Conservation (phyloP, 1,284 basidiomycete genomes). For the Austroboletus novae-zelandiae region DNA sequence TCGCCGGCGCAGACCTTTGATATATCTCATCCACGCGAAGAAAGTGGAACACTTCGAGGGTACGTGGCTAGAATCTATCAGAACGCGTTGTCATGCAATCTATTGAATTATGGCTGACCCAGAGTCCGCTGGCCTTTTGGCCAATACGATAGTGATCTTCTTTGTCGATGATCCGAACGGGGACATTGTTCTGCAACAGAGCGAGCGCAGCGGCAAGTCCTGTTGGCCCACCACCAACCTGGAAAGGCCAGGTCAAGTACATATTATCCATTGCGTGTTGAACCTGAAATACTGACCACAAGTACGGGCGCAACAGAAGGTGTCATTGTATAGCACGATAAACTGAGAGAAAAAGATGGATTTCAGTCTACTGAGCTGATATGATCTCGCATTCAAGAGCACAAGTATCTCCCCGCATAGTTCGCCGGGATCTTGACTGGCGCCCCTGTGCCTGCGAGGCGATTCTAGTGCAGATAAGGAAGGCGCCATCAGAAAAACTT, state of each 20-base stretch:
- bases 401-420: too few species aligned
- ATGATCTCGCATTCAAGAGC: too few species aligned
- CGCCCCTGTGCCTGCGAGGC: too few species aligned
- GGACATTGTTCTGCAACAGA: slow-evolving; percentile 40
- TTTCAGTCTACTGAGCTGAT: too few species aligned
- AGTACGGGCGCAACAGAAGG: slow-evolving; percentile 17
- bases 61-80: too few species aligned
- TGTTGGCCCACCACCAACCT: slow-evolving; percentile 47
- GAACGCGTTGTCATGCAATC: too few species aligned
- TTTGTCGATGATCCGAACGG: slow-evolving; percentile 39
- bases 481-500: too few species aligned
- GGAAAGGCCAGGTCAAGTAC: too few species aligned
- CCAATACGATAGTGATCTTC: slow-evolving; percentile 17
- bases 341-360: too few species aligned
- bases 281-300: slow-evolving; percentile 10
- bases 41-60: slow-evolving; percentile 30
- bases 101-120: slow-evolving; percentile 14
- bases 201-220: slow-evolving; percentile 49
- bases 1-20: background rate
- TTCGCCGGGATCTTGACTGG: too few species aligned
- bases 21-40: slow-evolving; percentile 23
- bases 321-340: slow-evolving; percentile 8
- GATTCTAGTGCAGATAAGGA: too few species aligned
- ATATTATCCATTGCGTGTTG: background rate
- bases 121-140: slow-evolving; percentile 30